A percentile compares a stretch with the other conserved stretches of the same genome.
Evolutionary conservation across 2,329 filamentous ascomycete genomes (phyloP).

Genomic region (Trichoderma koningii): DNA sequence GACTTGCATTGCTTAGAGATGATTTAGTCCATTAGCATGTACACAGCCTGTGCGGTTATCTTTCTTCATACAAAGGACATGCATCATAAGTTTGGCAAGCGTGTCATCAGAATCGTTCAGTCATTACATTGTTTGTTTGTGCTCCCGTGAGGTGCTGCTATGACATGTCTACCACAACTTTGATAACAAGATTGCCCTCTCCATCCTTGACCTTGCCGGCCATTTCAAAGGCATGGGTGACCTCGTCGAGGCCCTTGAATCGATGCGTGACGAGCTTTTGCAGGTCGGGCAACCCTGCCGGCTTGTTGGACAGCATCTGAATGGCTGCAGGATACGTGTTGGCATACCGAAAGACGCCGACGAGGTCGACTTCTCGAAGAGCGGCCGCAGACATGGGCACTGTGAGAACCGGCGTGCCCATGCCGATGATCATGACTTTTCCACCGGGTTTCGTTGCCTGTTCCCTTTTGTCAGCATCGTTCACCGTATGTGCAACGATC

Average conservation of each 20-base stretch:
- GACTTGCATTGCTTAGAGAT: background rate
- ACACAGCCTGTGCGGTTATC: background rate
- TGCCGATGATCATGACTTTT: conserved; percentile 69
- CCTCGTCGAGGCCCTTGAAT: conserved; percentile 63
- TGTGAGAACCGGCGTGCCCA: conserved; percentile 71
- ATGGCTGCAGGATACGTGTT: conserved; percentile 68
- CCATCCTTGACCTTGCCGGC: conserved; percentile 71
- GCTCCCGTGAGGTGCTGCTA: background rate
- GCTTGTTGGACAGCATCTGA: conserved; percentile 51
- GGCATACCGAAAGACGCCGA: conserved; percentile 72
- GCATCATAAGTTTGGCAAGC: background rate
- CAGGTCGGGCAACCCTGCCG: conserved; percentile 62
- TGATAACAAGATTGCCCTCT: conserved; percentile 69
- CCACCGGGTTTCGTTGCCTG: conserved; percentile 66
- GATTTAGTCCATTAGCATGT: background rate
- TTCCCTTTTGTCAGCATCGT: conserved; percentile 2
- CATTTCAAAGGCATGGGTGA: conserved; percentile 71
- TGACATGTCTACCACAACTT: conserved; percentile 64
- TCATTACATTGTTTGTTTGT: conserved; percentile 21
- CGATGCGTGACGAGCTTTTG: conserved; percentile 70
- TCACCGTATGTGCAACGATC: background rate
- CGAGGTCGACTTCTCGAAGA: conserved; percentile 69
- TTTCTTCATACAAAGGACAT: background rate
- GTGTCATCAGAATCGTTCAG: background rate
- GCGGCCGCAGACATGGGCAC: conserved; percentile 69